These are phyloP conservation scores for Tillandsia fasciculata DNA, from an alignment of 176 grass and related monocot species.

Conservation along the genomic window DNA sequence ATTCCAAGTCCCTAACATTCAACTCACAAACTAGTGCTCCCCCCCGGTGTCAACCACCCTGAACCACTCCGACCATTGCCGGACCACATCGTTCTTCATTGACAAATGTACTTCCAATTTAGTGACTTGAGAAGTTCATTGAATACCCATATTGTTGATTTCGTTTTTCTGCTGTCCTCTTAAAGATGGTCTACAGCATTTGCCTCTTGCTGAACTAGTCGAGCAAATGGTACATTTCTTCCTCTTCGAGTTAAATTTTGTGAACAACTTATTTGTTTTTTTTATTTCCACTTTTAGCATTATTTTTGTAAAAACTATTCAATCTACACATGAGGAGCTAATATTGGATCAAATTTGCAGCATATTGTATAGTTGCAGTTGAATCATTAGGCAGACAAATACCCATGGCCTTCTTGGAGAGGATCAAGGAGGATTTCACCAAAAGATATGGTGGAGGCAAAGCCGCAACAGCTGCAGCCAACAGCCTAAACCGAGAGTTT, in stretches of 20 bases:
- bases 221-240: neutral
- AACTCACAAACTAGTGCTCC: no score
- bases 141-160: neutral
- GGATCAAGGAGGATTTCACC: constrained; percentile 83
- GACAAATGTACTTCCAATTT: neutral
- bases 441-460: constrained; percentile 87
- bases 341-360: constrained; percentile 30
- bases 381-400: constrained; percentile 87
- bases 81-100: no score
- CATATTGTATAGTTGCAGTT: constrained; percentile 87
- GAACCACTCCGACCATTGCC: no score
- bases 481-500: constrained; percentile 69
- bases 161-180: neutral
- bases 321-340: neutral
- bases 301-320: neutral
- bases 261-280: neutral
- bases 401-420: constrained; percentile 81
- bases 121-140: neutral
- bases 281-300: neutral
- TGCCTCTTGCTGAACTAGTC: neutral
- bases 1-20: no score
- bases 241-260: neutral
- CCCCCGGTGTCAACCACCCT: no score
- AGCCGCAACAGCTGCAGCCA: constrained; percentile 70
- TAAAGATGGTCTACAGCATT: neutral